These are phyloP conservation scores for Sicyos edulis DNA, from an alignment of 306 rosid genomes.

Conservation along the genomic window DNA sequence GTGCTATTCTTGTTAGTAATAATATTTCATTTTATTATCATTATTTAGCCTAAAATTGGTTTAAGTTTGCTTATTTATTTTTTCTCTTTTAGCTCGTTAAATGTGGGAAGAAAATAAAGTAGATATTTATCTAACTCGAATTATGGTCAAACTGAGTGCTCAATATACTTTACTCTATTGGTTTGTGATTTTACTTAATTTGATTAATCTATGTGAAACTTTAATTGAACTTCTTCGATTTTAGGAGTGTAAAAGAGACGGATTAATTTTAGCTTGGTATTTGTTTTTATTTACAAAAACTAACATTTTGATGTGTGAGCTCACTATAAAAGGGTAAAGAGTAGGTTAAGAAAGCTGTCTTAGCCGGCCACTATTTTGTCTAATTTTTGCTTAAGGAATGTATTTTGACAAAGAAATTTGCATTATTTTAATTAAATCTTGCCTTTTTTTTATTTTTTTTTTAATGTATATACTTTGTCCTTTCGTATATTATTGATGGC, in stretches of 20 bases:
- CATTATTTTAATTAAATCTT: constrained; percentile 33
- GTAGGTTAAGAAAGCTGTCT: constrained; percentile 80
- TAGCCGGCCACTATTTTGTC: constrained; percentile 89
- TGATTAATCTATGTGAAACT: not conserved
- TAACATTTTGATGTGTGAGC: not conserved
- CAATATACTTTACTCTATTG: no score
- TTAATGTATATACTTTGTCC: constrained; percentile 23
- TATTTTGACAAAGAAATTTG: constrained; percentile 33
- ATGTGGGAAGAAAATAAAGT: no score
- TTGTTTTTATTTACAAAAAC: not conserved
- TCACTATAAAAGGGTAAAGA: constrained; percentile 26
- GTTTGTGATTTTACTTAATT: no score
- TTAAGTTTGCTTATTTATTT: no score
- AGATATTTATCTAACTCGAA: no score
- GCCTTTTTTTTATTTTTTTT: constrained; percentile 16
- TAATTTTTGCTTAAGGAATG: constrained; percentile 43
- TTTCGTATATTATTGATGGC: constrained; percentile 32
- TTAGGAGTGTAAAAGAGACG: not conserved
- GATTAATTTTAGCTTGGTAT: not conserved
- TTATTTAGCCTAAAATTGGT: no score
- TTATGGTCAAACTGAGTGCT: no score
- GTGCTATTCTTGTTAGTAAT: no score
- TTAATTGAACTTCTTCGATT: not conserved
- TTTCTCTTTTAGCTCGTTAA: no score
- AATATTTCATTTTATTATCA: no score